Conservation (phyloP, 2,329 filamentous ascomycete genomes). For the Pseudogymnoascus sp. region DNA sequence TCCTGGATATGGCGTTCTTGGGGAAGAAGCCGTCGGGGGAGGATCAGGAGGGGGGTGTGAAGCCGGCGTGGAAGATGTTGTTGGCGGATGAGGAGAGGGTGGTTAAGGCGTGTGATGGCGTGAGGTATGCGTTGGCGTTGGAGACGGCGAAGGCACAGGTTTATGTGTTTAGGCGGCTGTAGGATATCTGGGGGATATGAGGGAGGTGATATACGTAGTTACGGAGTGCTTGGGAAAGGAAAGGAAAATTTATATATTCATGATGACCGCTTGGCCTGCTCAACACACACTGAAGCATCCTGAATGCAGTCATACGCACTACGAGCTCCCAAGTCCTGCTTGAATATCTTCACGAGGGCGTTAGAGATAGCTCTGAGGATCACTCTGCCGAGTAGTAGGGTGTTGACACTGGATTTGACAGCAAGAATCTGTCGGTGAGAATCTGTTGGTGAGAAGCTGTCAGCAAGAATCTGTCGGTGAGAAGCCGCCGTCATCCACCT, state of each 20-base stretch:
- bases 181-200: background rate
- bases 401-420: background rate
- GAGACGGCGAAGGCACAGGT: slow-evolving; percentile 96
- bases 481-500: too few relatives aligned
- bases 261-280: background rate
- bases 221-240: background rate
- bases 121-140: slow-evolving; percentile 74
- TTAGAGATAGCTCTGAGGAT: too few relatives aligned
- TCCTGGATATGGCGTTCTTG: slow-evolving; percentile 77
- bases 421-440: background rate
- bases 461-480: background rate
- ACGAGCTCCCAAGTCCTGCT: too few relatives aligned
- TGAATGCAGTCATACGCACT: background rate
- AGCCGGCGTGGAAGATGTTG: slow-evolving; percentile 61
- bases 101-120: slow-evolving; percentile 62
- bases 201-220: slow-evolving; percentile 22
- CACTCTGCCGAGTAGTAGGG: too few relatives aligned
- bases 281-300: background rate
- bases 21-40: slow-evolving; percentile 30
- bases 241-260: background rate
- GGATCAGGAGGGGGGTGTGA: slow-evolving; percentile 16
- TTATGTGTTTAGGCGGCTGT: slow-evolving; percentile 59
- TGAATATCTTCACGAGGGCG: too few relatives aligned
- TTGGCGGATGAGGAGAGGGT: slow-evolving; percentile 69
- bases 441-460: background rate